Base-by-base conservation (phyloP, 2,329 filamentous ascomycete genomes). In the Fusarium globosum region DNA sequence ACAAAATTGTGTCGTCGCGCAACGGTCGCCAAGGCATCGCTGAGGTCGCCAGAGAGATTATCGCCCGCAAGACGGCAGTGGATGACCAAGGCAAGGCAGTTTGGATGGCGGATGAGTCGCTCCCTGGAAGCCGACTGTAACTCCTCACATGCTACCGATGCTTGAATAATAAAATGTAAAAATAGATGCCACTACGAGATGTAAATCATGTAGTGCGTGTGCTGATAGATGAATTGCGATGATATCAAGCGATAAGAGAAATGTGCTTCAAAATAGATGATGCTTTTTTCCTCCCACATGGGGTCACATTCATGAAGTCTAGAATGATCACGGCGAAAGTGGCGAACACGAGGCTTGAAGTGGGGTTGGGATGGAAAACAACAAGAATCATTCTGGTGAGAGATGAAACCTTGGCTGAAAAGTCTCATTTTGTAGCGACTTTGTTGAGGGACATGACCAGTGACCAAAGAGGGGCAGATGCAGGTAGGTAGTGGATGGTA, bases 1-100 rank as follows among this genome's bases (percentile, higher is more conserved):
- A 88, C 26, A 86, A 90, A 74, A 89, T 97, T 46, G 81, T 94
- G 42, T 83, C 85, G 52, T 85, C 82, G 75, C 88, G 86, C 78
- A 86, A 87, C 28, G 86, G 88, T 62, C 92, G 94, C 81, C 90
- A 93, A 77, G 93, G 93, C 49, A 89, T 94, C 46, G 85, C 84
- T 74, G 87, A 90, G 79, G 89, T 95, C 65, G 90, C 94, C 8
- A 78, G 86, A 57, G 93, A 95, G 80, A 90, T 95, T 35, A 76
- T 95, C 72, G 78, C 80, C 33, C 87, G 93, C 78, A 93, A 90
- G 81, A 92, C 90, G 15, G 81, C 74, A 36, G 79, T 80, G n/a
- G 82, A 85, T 39, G 79, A 79, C 16, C 76, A 86, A 41, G 88
- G 85, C 62, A 82, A 83, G 69, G 83, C 80, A 7, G 74, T 75